Percentiles rank a stretch among this genome's conserved stretches.
Conservation (phyloP, 352 stramenopile species). For the Phytopythium sindhum region DNA sequence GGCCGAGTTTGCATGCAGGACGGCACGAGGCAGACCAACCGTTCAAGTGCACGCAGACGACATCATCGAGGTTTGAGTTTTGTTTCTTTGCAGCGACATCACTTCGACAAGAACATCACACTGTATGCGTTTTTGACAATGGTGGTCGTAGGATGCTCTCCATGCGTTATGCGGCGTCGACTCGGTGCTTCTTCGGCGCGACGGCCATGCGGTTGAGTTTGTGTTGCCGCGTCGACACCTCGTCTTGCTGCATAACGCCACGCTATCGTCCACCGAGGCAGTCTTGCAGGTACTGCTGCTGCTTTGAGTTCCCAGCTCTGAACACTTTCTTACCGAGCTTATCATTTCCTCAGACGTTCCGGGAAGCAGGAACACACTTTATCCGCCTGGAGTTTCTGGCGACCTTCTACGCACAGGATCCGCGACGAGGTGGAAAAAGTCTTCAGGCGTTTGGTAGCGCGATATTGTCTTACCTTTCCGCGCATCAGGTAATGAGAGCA, state of each 20-base stretch:
- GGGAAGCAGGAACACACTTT: conserved; percentile 43
- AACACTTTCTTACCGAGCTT: neutral
- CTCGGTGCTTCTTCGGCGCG: conserved; percentile 48
- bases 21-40: conserved; percentile 1
- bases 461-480: conserved; percentile 42
- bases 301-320: neutral
- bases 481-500: conserved; percentile 37
- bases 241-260: conserved; percentile 41
- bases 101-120: neutral
- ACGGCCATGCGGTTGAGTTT: conserved; percentile 37
- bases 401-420: conserved; percentile 62
- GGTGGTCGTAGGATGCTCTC: conserved; percentile 40
- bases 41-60: conserved; percentile 57
- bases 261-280: conserved; percentile 33
- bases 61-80: conserved; percentile 44
- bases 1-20: conserved; percentile 11
- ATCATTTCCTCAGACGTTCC: conserved; percentile 30
- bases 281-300: conserved; percentile 35
- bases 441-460: conserved; percentile 57
- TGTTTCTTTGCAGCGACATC: neutral
- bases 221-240: conserved; percentile 33
- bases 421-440: conserved; percentile 55
- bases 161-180: conserved; percentile 60
- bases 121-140: neutral
- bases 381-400: conserved; percentile 63